Evolutionary conservation across 2,329 filamentous ascomycete genomes (phyloP), one percentile per base, ranked within the genome.

Genomic region (Cladosporium sp.): DNA sequence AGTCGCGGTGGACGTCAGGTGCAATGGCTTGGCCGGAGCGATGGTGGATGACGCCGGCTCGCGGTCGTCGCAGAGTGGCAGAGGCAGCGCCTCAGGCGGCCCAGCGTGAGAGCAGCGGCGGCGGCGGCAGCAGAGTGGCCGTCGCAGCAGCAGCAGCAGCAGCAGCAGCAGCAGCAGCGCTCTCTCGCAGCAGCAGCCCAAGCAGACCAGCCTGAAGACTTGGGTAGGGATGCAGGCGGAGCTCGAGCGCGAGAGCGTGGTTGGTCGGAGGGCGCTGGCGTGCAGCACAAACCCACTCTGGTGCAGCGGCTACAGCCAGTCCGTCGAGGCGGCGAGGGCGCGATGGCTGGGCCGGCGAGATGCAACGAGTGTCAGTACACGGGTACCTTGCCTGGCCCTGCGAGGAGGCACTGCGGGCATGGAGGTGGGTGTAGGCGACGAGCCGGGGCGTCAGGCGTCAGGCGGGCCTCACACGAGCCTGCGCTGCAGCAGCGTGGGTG

Each of bases 191-290:
- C 42, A 28, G 45, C 28, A 50, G 32, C 47, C 47, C 47, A 50
- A 50, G 37, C 28, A 17, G 47, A 32, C 24, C 47, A 36, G 47
- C 32, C 47, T 50, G 47, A 50, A 50, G 47, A 50, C 25, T 50
- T 50, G 47, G 47, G 47, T 50, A 50, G 45, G 45, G 45, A 48
- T 48, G 45, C 45, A 48, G 45, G 45, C 45, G 45, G 45, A 48
- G 45, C 9, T 48, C 9, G 25, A 35, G 45, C 28, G 45, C n/a
- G 9, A 15, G 17, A 7, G 47, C 47, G 32, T 50, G 34, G 47
- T 50, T 50, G 47, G 47, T 50, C 10, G 34, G 24, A 3, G 12
- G 34, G 10, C 4, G n/a, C 8, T 13, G 34, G 28, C 32, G 32
- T 50, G 47, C 47, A 50, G 47, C 28, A 48, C 42, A 35, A 48